Evolutionary conservation across 148 eudicot genomes (phyloP).

Genomic region (Vaccinium corymbosum): DNA sequence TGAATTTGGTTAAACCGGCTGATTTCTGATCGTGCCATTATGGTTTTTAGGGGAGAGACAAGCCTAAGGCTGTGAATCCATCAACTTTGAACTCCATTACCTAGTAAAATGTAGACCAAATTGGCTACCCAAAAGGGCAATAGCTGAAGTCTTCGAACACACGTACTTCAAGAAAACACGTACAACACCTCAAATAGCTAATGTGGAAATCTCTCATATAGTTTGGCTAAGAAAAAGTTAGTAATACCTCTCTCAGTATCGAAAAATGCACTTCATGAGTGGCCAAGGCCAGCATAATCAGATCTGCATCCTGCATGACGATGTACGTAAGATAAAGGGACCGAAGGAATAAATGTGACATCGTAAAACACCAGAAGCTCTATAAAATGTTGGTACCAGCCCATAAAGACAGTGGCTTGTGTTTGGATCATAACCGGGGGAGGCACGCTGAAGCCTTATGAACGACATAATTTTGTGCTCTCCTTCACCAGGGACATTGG

Average conservation of each 20-base stretch:
- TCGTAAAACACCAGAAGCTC: background rate
- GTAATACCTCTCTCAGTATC: slow-evolving; percentile 38
- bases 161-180: too few species aligned
- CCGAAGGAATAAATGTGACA: background rate
- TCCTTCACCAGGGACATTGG: slow-evolving; percentile 53
- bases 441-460: slow-evolving; percentile 33
- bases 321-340: background rate
- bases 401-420: slow-evolving; percentile 49
- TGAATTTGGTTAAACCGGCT: too few species aligned
- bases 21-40: too few species aligned
- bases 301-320: slow-evolving; percentile 43
- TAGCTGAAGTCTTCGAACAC: too few species aligned
- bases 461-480: slow-evolving; percentile 53
- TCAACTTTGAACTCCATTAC: too few species aligned
- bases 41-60: too few species aligned
- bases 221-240: background rate
- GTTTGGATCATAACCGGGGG: slow-evolving; percentile 33
- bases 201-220: background rate
- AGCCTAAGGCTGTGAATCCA: too few species aligned
- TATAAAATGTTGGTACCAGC: slow-evolving; percentile 22
- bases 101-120: too few species aligned
- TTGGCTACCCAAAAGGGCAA: too few species aligned
- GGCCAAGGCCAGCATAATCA: slow-evolving; percentile 45
- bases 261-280: slow-evolving; percentile 51
- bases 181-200: background rate